A percentile compares a stretch with the other conserved stretches of the same genome.
These are phyloP conservation scores for Suaeda aralocaspica DNA, from an alignment of 148 eudicot species.

Conservation along the genomic window DNA sequence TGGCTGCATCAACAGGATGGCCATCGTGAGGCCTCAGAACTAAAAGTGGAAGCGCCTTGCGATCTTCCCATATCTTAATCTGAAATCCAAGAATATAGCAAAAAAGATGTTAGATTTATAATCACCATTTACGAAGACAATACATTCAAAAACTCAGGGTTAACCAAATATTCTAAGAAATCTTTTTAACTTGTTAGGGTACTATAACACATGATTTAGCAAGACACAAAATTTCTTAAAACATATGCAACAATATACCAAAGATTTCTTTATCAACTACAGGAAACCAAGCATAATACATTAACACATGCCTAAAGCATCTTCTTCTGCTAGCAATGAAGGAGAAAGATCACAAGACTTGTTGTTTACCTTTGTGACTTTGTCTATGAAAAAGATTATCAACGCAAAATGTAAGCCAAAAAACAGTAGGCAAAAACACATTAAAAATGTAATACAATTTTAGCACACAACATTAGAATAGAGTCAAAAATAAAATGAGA, in stretches of 20 bases:
- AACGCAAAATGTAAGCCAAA: not conserved
- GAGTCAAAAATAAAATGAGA: no score
- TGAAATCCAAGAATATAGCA: slow-evolving; percentile 26
- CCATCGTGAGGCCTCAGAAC: slow-evolving; percentile 91
- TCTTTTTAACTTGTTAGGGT: not conserved
- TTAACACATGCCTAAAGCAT: not conserved
- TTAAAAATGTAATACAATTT: no score
- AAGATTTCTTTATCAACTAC: not conserved
- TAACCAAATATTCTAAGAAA: not conserved
- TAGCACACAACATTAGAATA: no score
- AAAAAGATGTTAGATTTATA: not conserved
- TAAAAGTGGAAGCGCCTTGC: slow-evolving; percentile 64
- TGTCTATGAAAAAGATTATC: not conserved
- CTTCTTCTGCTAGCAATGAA: not conserved
- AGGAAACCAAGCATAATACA: not conserved
- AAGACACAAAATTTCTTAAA: not conserved
- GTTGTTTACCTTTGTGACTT: not conserved
- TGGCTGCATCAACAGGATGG: slow-evolving; percentile 86
- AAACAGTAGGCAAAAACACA: not conserved
- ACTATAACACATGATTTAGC: not conserved
- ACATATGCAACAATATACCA: not conserved
- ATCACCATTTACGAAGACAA: not conserved
- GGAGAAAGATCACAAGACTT: not conserved
- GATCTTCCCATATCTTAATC: slow-evolving; percentile 98
- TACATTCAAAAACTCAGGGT: not conserved